Base-by-base conservation (phyloP, 371 early-diverging fungal species). In the Actinomortierella ambigua region DNA sequence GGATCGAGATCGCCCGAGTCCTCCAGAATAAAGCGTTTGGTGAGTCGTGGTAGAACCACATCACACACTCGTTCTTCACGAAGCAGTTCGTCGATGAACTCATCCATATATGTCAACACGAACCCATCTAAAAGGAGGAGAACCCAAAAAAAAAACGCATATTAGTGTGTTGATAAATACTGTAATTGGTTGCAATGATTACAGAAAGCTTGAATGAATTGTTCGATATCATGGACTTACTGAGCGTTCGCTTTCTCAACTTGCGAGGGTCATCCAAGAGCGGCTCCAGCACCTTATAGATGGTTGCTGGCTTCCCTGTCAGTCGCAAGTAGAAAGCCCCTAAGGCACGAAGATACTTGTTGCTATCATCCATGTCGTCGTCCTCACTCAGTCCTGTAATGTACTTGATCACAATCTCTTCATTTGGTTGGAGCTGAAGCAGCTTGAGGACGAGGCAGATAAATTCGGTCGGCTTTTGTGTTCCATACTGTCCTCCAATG, bases 271-370 rank as follows among this genome's bases (percentile, higher is more conserved):
- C 97, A 46, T 82, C 79, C 54, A 95, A 80, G 14, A 97, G 77
- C 0, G 95, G 94, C 69, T 98, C 98, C 20, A 98, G 81, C 34
- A 85, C 82, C 28, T 81, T 77, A 76, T 98, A 98, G 24, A 96
- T 86, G 39, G 96, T 93, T 46, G 83, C 77, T 5, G 93, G 75
- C 34, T 82, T 82, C 18, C 89, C 90, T 4, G 92, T 91, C 14
- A 98, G 76, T 23, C 98, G 83, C 26, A 95, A 67, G 65, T 97
- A 98, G 60, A 97, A 90, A 0, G 94, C 92, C 1, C 91, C 95
- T 17, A 98, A 77, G 0, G 96, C 96, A 23, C 95, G 87, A 18
- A 98, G 76, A 76, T 95, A 93, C 65, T 95, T 97, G 71, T 87
- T 90, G 46, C 94, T 90, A 52, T 88, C 85, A 56, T 93, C 78